A percentile compares a stretch with the other conserved stretches of the same genome.
These are phyloP conservation scores for Leishmania gerbilli DNA, from an alignment of 208 protist species.

Conservation along the genomic window DNA sequence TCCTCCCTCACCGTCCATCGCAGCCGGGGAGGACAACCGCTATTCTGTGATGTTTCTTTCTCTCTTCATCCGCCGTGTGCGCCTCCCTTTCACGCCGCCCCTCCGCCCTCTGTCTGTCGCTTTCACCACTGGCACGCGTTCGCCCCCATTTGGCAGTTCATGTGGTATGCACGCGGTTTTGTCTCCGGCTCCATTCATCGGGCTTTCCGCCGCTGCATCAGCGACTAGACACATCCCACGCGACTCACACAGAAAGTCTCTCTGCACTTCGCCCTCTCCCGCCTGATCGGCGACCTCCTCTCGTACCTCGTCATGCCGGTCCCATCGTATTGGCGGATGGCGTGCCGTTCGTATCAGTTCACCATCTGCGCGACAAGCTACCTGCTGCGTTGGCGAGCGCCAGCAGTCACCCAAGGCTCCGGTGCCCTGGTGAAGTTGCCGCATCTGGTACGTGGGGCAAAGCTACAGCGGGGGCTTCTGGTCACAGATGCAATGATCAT, in stretches of 20 bases:
- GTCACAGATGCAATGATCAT: conserved; percentile 58
- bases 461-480: conserved; percentile 45
- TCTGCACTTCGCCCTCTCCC: background rate
- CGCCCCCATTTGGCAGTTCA: background rate
- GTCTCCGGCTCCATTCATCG: background rate
- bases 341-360: conserved; percentile 38
- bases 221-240: background rate
- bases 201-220: background rate
- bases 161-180: background rate
- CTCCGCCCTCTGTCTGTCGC: background rate
- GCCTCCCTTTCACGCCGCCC: background rate
- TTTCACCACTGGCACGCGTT: background rate
- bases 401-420: conserved; percentile 38
- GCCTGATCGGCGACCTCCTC: background rate
- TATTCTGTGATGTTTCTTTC: conserved; percentile 3
- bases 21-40: background rate
- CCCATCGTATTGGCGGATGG: conserved; percentile 30
- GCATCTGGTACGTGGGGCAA: conserved; percentile 33
- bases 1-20: too few relatives aligned
- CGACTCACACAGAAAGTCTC: background rate
- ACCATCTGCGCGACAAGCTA: conserved; percentile 29
- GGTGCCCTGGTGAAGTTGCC: conserved; percentile 39
- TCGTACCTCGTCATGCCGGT: conserved; percentile 34
- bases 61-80: background rate
- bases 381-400: conserved; percentile 40